A percentile compares a stretch with the other conserved stretches of the same genome.
phyloP scores from a whole-genome alignment of 2,329 filamentous ascomycete species.

The Ciborinia camelliae region DNA sequence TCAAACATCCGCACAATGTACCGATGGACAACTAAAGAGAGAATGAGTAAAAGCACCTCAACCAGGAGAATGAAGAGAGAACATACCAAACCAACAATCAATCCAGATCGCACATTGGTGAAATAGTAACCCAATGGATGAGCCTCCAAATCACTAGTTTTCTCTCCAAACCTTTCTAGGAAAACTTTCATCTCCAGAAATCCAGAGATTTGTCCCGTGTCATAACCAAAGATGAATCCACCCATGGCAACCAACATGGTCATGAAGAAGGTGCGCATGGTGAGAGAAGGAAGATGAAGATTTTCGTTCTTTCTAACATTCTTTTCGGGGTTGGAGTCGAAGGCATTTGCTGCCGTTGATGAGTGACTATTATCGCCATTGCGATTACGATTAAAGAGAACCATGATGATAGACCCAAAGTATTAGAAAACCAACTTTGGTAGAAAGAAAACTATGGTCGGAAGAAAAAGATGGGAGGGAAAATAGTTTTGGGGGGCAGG shows the following conservation, averaged over 20 bases:
- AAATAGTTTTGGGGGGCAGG: too few species aligned
- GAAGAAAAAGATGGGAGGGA: not conserved
- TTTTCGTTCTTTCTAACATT: not conserved
- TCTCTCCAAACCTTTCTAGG: constrained; percentile 50
- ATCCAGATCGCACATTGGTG: constrained; percentile 58
- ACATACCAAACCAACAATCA: constrained; percentile 53
- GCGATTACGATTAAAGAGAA: constrained; percentile 4
- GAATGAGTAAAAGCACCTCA: not conserved
- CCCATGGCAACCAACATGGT: constrained; percentile 27
- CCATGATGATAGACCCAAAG: not conserved
- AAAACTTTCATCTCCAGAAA: constrained; percentile 62
- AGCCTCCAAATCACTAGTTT: constrained; percentile 25
- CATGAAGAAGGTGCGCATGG: constrained; percentile 24
- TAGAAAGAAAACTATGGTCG: not conserved
- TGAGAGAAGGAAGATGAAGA: constrained; percentile 15
- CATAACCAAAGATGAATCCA: constrained; percentile 41
- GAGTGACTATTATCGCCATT: not conserved
- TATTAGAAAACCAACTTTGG: not conserved
- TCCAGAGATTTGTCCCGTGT: constrained; percentile 46
- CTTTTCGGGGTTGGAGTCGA: constrained; percentile 1
- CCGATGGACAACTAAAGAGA: constrained; percentile 59
- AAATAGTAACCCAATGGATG: constrained; percentile 42
- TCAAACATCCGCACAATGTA: constrained; percentile 75
- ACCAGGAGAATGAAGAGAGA: not conserved
- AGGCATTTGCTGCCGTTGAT: not conserved